Conservation (phyloP, 2,329 filamentous ascomycete species). For the Epichloe gansuensis region DNA sequence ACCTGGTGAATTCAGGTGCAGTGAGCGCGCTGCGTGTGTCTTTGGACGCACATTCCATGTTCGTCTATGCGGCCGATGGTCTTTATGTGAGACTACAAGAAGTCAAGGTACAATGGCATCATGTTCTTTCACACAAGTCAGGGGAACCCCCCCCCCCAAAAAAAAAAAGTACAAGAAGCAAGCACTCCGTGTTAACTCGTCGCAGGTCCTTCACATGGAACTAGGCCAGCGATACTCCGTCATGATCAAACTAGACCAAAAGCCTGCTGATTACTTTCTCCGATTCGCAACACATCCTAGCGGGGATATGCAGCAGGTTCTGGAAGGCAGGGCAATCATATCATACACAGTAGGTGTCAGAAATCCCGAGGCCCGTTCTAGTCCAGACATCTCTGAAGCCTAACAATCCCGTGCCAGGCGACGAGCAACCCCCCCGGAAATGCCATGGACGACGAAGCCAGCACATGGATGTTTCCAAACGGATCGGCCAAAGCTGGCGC, state of each 20-base stretch:
- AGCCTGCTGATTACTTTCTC: constrained; percentile 1
- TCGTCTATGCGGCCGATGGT: constrained; percentile 4
- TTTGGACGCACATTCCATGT: constrained; percentile 4
- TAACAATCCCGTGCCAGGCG: too few species aligned
- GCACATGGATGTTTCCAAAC: constrained; percentile 1
- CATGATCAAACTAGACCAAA: constrained; percentile 5
- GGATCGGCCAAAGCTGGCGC: neutral
- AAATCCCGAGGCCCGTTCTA: too few species aligned
- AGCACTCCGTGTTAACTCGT: too few species aligned
- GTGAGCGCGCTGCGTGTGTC: constrained; percentile 3
- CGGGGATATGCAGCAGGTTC: constrained; percentile 4
- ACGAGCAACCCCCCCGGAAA: neutral
- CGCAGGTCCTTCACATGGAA: constrained; percentile 2
- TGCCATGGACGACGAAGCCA: neutral
- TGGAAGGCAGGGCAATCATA: constrained; percentile 1
- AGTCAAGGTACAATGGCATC: neutral
- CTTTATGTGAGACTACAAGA: neutral
- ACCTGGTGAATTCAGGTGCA: constrained; percentile 4
- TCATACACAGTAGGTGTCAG: neutral
- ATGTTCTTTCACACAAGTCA: too few species aligned
- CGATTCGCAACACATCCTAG: constrained; percentile 1
- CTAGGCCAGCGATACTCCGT: constrained; percentile 4
- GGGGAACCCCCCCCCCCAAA: too few species aligned
- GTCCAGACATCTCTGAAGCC: too few species aligned
- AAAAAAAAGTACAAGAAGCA: too few species aligned